phyloP scores from a whole-genome alignment of 2,329 filamentous ascomycete species.

The Botrytis elliptica region DNA sequence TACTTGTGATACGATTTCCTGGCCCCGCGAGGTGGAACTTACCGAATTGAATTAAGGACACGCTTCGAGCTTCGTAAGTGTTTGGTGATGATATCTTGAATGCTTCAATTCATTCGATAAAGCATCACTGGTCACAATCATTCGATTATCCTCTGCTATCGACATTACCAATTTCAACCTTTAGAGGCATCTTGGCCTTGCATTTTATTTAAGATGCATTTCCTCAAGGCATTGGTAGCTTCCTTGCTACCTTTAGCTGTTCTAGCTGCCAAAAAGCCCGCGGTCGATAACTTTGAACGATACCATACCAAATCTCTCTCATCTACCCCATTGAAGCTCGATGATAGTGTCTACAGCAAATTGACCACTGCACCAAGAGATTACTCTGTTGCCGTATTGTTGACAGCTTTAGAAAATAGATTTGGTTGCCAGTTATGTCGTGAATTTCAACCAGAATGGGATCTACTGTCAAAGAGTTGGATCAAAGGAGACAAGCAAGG shows the following conservation, averaged over 20 bases:
- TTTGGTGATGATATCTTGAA: conserved; percentile 9
- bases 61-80: conserved; percentile 22
- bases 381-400: conserved; percentile 76
- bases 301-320: conserved; percentile 68
- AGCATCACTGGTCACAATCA: conserved; percentile 1
- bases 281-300: conserved; percentile 65
- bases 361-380: conserved; percentile 77
- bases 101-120: conserved; percentile 4
- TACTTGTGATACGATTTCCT: background rate
- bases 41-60: conserved; percentile 22
- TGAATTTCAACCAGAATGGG: conserved; percentile 94
- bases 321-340: conserved; percentile 70
- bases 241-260: conserved; percentile 60
- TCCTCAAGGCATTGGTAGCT: conserved; percentile 62
- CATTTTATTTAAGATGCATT: conserved; percentile 59
- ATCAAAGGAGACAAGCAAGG: conserved; percentile 75
- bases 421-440: conserved; percentile 85
- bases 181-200: conserved; percentile 20
- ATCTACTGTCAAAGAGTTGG: conserved; percentile 84
- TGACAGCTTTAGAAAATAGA: conserved; percentile 81
- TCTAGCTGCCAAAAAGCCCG: conserved; percentile 61
- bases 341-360: conserved; percentile 71
- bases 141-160: background rate
- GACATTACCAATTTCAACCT: background rate
- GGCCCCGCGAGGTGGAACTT: conserved; percentile 20